Percentiles rank a stretch among this genome's conserved stretches.
phyloP scores from a whole-genome alignment of 2,329 filamentous ascomycete genomes.

The Penicillium frequentans region DNA sequence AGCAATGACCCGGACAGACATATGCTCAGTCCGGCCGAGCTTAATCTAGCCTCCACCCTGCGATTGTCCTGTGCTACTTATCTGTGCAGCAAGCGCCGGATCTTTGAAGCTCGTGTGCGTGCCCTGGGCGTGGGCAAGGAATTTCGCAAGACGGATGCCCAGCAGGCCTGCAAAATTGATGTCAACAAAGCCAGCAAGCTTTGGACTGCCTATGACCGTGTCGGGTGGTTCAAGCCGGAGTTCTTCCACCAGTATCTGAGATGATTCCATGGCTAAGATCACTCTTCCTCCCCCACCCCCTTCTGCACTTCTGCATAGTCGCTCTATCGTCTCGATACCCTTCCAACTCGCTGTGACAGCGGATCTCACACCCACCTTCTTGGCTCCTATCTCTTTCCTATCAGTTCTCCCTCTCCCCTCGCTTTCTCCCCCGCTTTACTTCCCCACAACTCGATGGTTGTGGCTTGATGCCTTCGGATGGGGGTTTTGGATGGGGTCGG shows the following conservation, averaged over 20 bases:
- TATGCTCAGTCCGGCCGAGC: conserved; percentile 75
- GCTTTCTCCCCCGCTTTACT: background rate
- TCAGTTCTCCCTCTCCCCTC: background rate
- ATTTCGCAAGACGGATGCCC: conserved; percentile 92
- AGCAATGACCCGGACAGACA: conserved; percentile 67
- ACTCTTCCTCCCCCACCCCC: background rate
- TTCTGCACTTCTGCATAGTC: background rate
- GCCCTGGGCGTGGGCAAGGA: conserved; percentile 69
- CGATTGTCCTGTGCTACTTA: conserved; percentile 86
- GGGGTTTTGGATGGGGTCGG: background rate
- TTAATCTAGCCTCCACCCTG: conserved; percentile 72
- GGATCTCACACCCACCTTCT: background rate
- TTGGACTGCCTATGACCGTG: conserved; percentile 83
- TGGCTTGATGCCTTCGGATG: background rate
- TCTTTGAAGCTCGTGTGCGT: conserved; percentile 76
- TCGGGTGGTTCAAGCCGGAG: conserved; percentile 72
- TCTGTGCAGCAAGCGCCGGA: conserved; percentile 86
- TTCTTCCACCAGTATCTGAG: conserved; percentile 48
- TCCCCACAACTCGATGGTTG: background rate
- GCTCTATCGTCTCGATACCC: background rate
- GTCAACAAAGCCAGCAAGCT: conserved; percentile 96
- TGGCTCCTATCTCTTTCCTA: background rate
- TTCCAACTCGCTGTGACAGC: background rate
- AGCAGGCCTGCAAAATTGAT: conserved; percentile 96
- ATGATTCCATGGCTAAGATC: conserved; percentile 3